Evolutionary conservation across 2,329 filamentous ascomycete species (phyloP), one percentile per base, ranked within the genome.

Genomic region (Fusarium sp.): DNA sequence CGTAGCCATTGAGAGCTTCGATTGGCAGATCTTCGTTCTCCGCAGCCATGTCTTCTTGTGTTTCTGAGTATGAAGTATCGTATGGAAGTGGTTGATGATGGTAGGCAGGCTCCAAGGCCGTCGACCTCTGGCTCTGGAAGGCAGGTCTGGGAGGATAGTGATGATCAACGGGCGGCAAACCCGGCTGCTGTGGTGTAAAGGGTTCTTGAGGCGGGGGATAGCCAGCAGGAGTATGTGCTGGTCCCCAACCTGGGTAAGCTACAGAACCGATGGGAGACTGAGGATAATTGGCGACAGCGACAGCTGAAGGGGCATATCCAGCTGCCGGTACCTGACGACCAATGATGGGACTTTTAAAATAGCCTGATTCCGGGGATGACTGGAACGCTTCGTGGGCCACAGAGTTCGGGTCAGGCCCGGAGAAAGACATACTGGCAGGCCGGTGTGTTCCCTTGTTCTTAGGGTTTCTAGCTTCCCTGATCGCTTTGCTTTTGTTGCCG

Each of bases 1-100:
- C 88, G 72, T 92, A 92, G 1, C 90, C 90, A 4, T 85, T 85
- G 7, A 40, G 85, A n/a, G 63, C 49, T n/a, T 54, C 46, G 70
- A 12, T 83, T 81, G 16, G 83, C 72, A 67, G 82, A 82, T 68
- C 85, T 81, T 46, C 46, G 30, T 57, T 57, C n/a, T 29, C 52
- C 24, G 14, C 45, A 49, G 65, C 53, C 65, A 69, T 69, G 4
- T 69, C 34, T 13, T 70, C 56, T 29, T 71, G 55, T 7, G 52
- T n/a, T 37, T 48, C 48, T 10, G 44, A 25, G 32, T 55, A 65
- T 18, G 60, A 37, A 12, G 41, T 25, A 44, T 71, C 48, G 20
- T 65, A 56, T 32, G 40, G 34, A 16, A 40, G 45, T 22, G 37
- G 22, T 41, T 65, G 59, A 14, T 56, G 37, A 13, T 22, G n/a